A percentile compares a stretch with the other conserved stretches of the same genome.
These are phyloP conservation scores for Ceratocystis variospora DNA, from an alignment of 2,329 filamentous ascomycete genomes.

Conservation along the genomic window DNA sequence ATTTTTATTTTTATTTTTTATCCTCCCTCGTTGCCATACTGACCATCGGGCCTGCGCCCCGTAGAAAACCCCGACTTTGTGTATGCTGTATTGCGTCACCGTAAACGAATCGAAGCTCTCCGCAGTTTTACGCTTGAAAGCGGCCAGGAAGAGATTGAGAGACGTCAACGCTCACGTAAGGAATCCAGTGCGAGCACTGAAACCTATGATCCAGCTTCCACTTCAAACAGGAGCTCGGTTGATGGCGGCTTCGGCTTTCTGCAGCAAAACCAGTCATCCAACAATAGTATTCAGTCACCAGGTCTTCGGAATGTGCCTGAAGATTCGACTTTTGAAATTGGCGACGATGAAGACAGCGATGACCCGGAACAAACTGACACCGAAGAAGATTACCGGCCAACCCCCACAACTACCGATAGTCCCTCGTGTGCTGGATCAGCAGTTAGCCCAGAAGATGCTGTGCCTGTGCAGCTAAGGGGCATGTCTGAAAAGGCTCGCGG, in stretches of 20 bases:
- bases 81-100: conserved; percentile 63
- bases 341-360: conserved; percentile 62
- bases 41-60: neutral
- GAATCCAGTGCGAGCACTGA: conserved; percentile 41
- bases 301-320: conserved; percentile 55
- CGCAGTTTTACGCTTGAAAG: conserved; percentile 83
- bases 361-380: conserved; percentile 40
- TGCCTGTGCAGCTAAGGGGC: conserved; percentile 68
- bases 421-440: conserved; percentile 55
- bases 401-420: conserved; percentile 46
- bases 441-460: conserved; percentile 56
- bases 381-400: conserved; percentile 31
- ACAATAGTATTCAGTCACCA: conserved; percentile 31
- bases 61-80: conserved; percentile 69
- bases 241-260: conserved; percentile 56
- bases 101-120: conserved; percentile 70
- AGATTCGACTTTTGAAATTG: conserved; percentile 73
- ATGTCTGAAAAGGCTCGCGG: conserved; percentile 97
- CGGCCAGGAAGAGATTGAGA: conserved; percentile 80
- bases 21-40: neutral
- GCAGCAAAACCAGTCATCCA: conserved; percentile 33
- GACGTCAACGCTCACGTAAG: conserved; percentile 57
- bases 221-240: conserved; percentile 41
- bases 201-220: conserved; percentile 33
- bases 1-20: too few relatives aligned